Base-by-base conservation (phyloP, 2,329 filamentous ascomycete genomes). In the Calonectria pseudoreteaudii region DNA sequence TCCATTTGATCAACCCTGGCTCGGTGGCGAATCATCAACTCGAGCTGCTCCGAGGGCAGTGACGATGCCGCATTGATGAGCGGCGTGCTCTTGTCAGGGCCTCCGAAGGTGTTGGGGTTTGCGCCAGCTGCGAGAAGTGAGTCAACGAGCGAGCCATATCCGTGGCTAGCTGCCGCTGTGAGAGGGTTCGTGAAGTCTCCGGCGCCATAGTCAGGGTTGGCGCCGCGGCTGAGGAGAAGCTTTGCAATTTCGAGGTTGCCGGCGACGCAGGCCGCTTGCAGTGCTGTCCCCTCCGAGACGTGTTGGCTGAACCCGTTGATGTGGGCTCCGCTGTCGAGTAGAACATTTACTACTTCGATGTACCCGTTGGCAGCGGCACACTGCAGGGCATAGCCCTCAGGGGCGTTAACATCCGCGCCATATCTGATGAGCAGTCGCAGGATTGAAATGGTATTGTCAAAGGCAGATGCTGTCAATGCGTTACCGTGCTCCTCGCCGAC, bases 401-500 rank as follows among this genome's bases (percentile, higher is more conserved):
- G 70, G 2, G 66, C 66, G 50, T 72, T 66, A 38, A 69, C 23
- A 23, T 72, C 44, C 4, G 70, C 70, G 1, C 49, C 58, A 13
- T 72, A 31, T 5, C 41, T n/a, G 41, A 72, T 50, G 50, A 72
- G 70, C 7, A 31, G 30, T 9, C 56, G 18, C 11, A 72, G 49
- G 20, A 72, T 72, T 0, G 58, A 60, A 5, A 38, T 11, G 2
- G 66, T 69, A 20, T 67, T 67, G 38, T 72, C 70, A 30, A 53
- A 72, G 2, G 70, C 70, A 14, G 70, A 68, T 11, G 70, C 70
- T 14, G 70, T 72, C 58, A 74, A 18, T 3, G 72, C 72, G 28
- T 74, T 74, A 3, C 72, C 72, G 49, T 72, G 71, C 36, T 66
- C 64, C 31, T 67, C 60, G 6, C 72, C 68, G 2, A 44, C 26